These are phyloP conservation scores for Serendipita vermifera DNA, from an alignment of 768 basidiomycete species.

Conservation along the genomic window DNA sequence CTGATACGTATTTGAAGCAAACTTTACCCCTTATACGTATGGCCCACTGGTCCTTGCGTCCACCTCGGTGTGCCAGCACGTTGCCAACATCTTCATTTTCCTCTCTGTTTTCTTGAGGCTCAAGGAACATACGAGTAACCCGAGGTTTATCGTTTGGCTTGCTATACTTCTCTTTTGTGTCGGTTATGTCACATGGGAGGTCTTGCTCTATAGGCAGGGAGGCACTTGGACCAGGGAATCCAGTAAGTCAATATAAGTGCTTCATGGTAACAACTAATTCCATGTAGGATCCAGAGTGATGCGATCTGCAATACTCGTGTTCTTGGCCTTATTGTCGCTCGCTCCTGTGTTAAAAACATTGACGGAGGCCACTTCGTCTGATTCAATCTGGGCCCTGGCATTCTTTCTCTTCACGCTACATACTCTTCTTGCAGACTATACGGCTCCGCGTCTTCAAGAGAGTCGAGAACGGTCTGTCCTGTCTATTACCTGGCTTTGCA, in stretches of 20 bases:
- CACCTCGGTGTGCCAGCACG: conserved; percentile 71
- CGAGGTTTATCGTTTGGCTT: conserved; percentile 52
- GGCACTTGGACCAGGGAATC: neutral
- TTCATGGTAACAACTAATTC: neutral
- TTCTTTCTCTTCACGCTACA: conserved; percentile 73
- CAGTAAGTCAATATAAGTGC: neutral
- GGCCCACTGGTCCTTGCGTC: conserved; percentile 56
- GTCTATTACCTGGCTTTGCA: conserved; percentile 14
- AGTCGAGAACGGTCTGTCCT: conserved; percentile 22
- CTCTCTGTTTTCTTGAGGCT: conserved; percentile 65
- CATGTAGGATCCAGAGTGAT: conserved; percentile 50
- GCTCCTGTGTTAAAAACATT: conserved; percentile 85
- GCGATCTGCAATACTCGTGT: conserved; percentile 76
- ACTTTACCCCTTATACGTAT: conserved; percentile 69
- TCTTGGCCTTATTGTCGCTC: conserved; percentile 76
- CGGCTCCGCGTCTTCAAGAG: conserved; percentile 17
- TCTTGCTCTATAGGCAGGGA: conserved; percentile 21
- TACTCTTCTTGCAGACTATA: conserved; percentile 72
- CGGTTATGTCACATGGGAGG: conserved; percentile 53
- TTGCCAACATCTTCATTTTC: conserved; percentile 70
- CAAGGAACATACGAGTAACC: conserved; percentile 49
- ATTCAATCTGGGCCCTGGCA: conserved; percentile 94
- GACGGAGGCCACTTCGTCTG: conserved; percentile 88
- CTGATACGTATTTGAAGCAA: conserved; percentile 34
- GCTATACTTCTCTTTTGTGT: conserved; percentile 46